phyloP scores from a whole-genome alignment of 805 yeast species.

The Millerago galiae region DNA sequence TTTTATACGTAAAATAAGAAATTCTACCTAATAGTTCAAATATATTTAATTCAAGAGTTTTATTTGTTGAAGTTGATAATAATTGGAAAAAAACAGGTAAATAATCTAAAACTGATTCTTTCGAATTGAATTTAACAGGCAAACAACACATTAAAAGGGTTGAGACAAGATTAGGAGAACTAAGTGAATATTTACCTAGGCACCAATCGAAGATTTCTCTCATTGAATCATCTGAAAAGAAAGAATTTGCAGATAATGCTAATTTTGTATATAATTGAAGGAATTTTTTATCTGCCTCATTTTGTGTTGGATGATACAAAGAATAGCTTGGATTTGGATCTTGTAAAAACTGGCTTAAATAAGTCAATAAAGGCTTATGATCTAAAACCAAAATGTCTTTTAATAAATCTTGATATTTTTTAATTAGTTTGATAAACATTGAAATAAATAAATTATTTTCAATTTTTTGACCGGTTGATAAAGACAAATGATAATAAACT shows the following conservation, averaged over 20 bases:
- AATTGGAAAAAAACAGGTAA: slow-evolving; percentile 63
- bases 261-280: slow-evolving; percentile 43
- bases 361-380: slow-evolving; percentile 28
- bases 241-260: slow-evolving; percentile 47
- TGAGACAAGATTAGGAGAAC: slow-evolving; percentile 39
- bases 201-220: slow-evolving; percentile 45
- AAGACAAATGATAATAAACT: slow-evolving; percentile 65
- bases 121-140: slow-evolving; percentile 35
- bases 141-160: slow-evolving; percentile 44
- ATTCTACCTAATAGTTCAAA: slow-evolving; percentile 60
- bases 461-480: slow-evolving; percentile 66
- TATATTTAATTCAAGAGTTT: slow-evolving; percentile 55
- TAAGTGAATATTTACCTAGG: slow-evolving; percentile 46
- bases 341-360: slow-evolving; percentile 32
- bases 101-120: slow-evolving; percentile 44
- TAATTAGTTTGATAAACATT: slow-evolving; percentile 52
- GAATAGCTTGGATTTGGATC: slow-evolving; percentile 45
- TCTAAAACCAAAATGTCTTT: slow-evolving; percentile 26
- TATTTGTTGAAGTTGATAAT: slow-evolving; percentile 52
- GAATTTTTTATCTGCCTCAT: slow-evolving; percentile 38
- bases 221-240: slow-evolving; percentile 41
- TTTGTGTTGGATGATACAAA: slow-evolving; percentile 25
- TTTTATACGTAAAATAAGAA: slow-evolving; percentile 40
- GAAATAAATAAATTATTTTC: slow-evolving; percentile 55
- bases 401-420: slow-evolving; percentile 26